phyloP scores from a whole-genome alignment of 176 grass and related monocot genomes.

The Aegilops sharonensis region DNA sequence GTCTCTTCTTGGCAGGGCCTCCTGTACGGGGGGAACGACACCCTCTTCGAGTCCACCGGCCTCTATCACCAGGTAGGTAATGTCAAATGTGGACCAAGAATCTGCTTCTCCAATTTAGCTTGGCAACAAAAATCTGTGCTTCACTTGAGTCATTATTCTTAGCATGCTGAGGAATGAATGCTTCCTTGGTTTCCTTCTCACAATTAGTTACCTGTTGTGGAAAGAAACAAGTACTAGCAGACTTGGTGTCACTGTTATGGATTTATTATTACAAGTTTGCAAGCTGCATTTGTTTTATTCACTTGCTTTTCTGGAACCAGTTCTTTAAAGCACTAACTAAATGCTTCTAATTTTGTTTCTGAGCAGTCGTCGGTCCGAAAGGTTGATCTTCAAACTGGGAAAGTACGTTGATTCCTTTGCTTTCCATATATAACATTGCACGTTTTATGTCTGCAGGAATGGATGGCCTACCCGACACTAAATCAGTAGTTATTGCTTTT shows the following conservation, averaged over 20 bases:
- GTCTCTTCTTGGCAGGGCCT: too few relatives aligned
- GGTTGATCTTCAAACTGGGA: constrained; percentile 50
- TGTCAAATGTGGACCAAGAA: background rate
- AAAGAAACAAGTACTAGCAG: background rate
- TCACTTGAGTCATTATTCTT: too few relatives aligned
- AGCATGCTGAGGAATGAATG: too few relatives aligned
- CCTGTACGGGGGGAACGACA: too few relatives aligned
- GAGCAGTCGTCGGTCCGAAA: constrained; percentile 70
- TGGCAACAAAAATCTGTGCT: background rate
- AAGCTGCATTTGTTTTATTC: background rate
- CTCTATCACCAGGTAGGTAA: constrained; percentile 58
- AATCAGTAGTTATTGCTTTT: background rate
- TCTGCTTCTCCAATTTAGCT: background rate
- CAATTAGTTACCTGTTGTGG: background rate
- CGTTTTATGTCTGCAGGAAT: background rate
- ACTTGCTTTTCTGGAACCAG: background rate
- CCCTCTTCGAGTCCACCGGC: too few relatives aligned
- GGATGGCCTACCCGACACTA: background rate
- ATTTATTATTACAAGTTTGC: background rate
- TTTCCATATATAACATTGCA: background rate
- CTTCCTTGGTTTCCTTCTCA: background rate
- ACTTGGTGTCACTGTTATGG: background rate
- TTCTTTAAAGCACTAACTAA: background rate
- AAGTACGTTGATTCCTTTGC: background rate
- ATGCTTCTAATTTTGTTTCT: constrained; percentile 15